These are phyloP conservation scores for Camellia sinensis DNA, from an alignment of 148 eudicot genomes.

Conservation along the genomic window DNA sequence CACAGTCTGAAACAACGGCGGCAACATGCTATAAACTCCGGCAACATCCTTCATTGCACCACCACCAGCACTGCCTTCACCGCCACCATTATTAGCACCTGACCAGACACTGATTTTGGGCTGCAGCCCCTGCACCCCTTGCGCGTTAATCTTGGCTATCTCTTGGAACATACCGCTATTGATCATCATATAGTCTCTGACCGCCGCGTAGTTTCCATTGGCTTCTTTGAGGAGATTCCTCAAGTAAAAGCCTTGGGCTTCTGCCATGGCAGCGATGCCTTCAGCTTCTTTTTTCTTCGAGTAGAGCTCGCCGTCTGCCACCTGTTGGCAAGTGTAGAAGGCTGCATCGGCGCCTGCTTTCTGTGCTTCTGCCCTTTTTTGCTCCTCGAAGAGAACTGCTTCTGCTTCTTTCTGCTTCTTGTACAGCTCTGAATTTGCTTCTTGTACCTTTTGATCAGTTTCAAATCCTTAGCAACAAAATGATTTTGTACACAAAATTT, in stretches of 20 bases:
- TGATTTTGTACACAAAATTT: too few species aligned
- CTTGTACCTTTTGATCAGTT: conserved; percentile 31
- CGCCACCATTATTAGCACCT: conserved; percentile 12
- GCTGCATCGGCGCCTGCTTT: conserved; percentile 32
- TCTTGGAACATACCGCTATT: conserved; percentile 25
- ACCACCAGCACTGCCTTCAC: background rate
- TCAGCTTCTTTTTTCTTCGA: conserved; percentile 30
- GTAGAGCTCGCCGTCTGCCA: conserved; percentile 28
- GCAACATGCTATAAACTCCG: conserved; percentile 26
- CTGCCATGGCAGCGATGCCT: conserved; percentile 23
- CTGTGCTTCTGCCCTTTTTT: conserved; percentile 25
- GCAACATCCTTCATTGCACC: conserved; percentile 31
- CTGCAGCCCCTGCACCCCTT: conserved; percentile 27
- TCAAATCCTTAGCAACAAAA: background rate
- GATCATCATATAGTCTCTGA: conserved; percentile 36
- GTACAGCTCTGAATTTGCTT: conserved; percentile 34
- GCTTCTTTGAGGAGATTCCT: conserved; percentile 16
- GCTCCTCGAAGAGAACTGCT: conserved; percentile 23
- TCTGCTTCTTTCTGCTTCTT: conserved; percentile 34
- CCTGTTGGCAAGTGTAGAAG: conserved; percentile 28
- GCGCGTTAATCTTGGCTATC: conserved; percentile 27
- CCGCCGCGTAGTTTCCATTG: conserved; percentile 23
- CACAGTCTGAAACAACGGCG: conserved; percentile 32
- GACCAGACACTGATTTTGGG: conserved; percentile 39
- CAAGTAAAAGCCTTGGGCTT: conserved; percentile 29